Percentiles rank a stretch among this genome's conserved stretches.
phyloP scores from a whole-genome alignment of 306 rosid species.

The Alnus glutinosa region DNA sequence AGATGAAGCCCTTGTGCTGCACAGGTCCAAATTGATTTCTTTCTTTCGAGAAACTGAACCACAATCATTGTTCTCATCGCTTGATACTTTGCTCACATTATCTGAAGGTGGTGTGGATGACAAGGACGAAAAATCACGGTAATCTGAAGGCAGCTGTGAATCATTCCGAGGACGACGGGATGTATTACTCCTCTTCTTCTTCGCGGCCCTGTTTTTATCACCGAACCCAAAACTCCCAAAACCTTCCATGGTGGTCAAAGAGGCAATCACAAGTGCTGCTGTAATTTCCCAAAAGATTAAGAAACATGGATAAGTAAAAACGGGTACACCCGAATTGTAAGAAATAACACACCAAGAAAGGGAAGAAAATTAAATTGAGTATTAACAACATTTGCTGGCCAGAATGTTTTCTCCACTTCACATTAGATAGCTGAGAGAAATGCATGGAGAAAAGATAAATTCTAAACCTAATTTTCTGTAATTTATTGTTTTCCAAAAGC shows the following conservation, averaged over 20 bases:
- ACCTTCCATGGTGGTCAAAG: constrained; percentile 29
- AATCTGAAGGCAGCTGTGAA: constrained; percentile 32
- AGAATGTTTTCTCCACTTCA: neutral
- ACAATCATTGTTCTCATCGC: constrained; percentile 22
- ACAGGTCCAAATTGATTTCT: constrained; percentile 30
- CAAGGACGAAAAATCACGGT: constrained; percentile 28
- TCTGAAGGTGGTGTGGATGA: constrained; percentile 40
- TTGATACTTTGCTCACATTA: constrained; percentile 32
- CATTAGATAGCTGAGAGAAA: neutral
- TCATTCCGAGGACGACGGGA: constrained; percentile 37
- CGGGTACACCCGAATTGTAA: neutral
- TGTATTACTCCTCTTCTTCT: constrained; percentile 41
- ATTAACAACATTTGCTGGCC: neutral
- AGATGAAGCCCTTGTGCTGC: constrained; percentile 26
- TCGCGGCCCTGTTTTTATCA: constrained; percentile 18
- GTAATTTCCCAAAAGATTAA: constrained; percentile 3
- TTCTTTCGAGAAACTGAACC: constrained; percentile 24
- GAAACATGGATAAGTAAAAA: neutral
- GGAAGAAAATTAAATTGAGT: neutral
- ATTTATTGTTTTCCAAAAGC: neutral
- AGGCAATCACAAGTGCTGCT: constrained; percentile 10
- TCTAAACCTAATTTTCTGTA: neutral
- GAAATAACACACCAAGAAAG: neutral
- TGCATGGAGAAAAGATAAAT: too few species aligned
- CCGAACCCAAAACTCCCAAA: constrained; percentile 24